These are phyloP conservation scores for Cercospora brassicicola DNA, from an alignment of 2,329 filamentous ascomycete species.

Conservation along the genomic window DNA sequence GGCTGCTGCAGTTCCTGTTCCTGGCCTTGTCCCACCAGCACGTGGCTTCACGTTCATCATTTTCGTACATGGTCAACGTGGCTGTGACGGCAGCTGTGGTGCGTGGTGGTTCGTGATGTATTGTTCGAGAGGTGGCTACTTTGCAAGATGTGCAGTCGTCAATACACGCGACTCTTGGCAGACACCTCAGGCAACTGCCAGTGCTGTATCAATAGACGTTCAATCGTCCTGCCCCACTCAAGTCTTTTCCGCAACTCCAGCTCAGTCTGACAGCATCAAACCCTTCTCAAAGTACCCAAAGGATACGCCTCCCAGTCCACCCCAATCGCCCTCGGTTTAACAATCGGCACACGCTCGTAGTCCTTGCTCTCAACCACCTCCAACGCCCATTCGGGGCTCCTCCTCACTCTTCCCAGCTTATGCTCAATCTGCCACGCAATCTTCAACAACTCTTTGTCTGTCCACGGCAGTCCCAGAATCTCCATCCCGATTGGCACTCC, in stretches of 20 bases:
- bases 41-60: neutral
- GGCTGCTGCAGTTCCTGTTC: neutral
- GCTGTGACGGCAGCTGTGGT: too few relatives aligned
- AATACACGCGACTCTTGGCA: too few relatives aligned
- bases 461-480: constrained; percentile 59
- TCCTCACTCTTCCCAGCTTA: constrained; percentile 47
- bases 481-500: constrained; percentile 67
- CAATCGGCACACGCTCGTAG: constrained; percentile 48
- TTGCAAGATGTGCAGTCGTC: too few relatives aligned
- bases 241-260: neutral
- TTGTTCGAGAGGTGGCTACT: too few relatives aligned
- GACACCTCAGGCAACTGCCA: too few relatives aligned
- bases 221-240: too few relatives aligned
- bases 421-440: constrained; percentile 56
- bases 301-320: constrained; percentile 50
- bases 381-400: constrained; percentile 50
- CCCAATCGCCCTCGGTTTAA: constrained; percentile 47
- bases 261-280: neutral
- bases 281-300: constrained; percentile 39
- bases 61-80: neutral
- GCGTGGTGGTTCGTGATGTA: too few relatives aligned
- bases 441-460: constrained; percentile 55
- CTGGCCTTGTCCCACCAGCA: neutral
- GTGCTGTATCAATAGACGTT: too few relatives aligned
- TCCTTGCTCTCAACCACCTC: constrained; percentile 41